These are phyloP conservation scores for Anisodus acutangulus DNA, from an alignment of 257 asterid species.

Conservation along the genomic window DNA sequence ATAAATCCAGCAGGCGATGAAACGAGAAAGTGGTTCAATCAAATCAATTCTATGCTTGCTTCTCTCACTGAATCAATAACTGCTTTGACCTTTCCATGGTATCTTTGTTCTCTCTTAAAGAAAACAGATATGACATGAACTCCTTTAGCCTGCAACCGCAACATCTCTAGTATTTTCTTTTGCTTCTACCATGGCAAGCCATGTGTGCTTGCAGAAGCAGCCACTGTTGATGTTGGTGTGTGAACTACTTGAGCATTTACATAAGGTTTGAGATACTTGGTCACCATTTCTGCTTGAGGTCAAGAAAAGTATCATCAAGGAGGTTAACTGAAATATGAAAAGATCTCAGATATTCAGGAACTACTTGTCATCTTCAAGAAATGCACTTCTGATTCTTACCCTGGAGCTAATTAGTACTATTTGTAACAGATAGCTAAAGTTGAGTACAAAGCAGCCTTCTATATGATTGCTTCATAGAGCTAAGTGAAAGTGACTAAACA, in stretches of 20 bases:
- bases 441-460: conserved; percentile 7
- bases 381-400: not conserved
- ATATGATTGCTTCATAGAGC: not conserved
- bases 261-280: conserved; percentile 83
- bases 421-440: not conserved
- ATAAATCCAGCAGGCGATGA: not conserved
- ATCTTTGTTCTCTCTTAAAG: conserved; percentile 74
- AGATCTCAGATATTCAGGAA: not conserved
- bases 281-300: conserved; percentile 61
- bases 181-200: conserved; percentile 63
- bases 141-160: conserved; percentile 56
- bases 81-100: conserved; percentile 92
- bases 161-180: conserved; percentile 78
- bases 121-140: conserved; percentile 71
- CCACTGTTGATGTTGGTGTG: conserved; percentile 88
- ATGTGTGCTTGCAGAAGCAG: conserved; percentile 92
- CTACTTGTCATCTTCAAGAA: not conserved
- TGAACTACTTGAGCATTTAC: conserved; percentile 84
- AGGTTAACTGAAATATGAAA: too few relatives aligned
- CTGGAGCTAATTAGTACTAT: not conserved
- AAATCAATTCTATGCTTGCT: conserved; percentile 72
- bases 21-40: not conserved
- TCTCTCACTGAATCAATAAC: conserved; percentile 71
- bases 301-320: not conserved
- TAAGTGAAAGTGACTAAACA: not conserved